Evolutionary conservation across 371 early-diverging fungal species (phyloP).

Genomic region (Capillidium heterosporum): DNA sequence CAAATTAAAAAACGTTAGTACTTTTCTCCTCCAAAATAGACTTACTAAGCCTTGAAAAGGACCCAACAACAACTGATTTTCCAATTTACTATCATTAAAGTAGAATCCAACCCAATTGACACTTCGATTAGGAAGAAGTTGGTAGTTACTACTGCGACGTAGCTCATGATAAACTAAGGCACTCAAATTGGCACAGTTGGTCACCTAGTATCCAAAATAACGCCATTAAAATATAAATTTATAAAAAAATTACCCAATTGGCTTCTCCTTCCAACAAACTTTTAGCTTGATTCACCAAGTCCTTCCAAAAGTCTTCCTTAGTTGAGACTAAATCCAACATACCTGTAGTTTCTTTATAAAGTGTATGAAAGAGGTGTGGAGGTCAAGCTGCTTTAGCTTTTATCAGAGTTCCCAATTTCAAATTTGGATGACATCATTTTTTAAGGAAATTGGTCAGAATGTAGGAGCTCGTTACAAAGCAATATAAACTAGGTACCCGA

Average conservation of each 20-base stretch:
- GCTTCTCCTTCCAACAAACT: background rate
- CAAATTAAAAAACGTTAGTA: background rate
- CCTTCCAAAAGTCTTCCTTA: background rate
- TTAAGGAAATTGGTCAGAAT: too few species aligned
- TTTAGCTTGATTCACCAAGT: background rate
- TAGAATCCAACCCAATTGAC: constrained; percentile 91
- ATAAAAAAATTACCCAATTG: constrained; percentile 1
- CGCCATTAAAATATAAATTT: background rate
- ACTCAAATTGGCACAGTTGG: constrained; percentile 65
- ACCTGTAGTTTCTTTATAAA: too few species aligned
- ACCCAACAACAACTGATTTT: constrained; percentile 41
- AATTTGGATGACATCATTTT: too few species aligned
- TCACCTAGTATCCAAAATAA: constrained; percentile 14
- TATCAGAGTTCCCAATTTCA: too few species aligned
- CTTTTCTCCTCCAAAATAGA: background rate
- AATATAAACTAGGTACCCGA: too few species aligned
- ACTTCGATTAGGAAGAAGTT: background rate
- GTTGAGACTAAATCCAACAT: background rate
- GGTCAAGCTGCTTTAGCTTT: too few species aligned
- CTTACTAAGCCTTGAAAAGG: constrained; percentile 78
- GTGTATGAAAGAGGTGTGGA: too few species aligned
- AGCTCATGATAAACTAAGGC: constrained; percentile 65
- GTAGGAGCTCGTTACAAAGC: too few species aligned
- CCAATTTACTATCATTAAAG: constrained; percentile 28
- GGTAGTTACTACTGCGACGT: constrained; percentile 38